phyloP scores from a whole-genome alignment of 2,329 filamentous ascomycete genomes.

The Ophiostoma piceae region DNA sequence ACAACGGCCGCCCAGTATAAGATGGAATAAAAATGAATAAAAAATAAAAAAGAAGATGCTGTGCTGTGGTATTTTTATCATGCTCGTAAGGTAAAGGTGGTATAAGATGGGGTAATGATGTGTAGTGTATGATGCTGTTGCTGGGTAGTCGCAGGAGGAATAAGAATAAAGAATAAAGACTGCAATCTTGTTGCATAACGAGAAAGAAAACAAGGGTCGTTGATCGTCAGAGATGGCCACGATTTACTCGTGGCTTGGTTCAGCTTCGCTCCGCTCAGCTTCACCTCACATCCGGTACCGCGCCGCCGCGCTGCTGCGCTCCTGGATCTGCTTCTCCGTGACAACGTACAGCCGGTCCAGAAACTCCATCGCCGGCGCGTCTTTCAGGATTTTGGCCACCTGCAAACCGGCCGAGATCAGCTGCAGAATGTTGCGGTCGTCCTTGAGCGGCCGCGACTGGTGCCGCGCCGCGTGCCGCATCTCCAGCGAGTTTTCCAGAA shows the following conservation, averaged over 20 bases:
- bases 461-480: constrained; percentile 83
- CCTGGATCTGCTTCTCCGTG: constrained; percentile 73
- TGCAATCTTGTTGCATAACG: not conserved
- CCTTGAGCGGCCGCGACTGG: constrained; percentile 75
- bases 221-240: too few relatives aligned
- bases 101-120: not conserved
- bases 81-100: constrained; percentile 1
- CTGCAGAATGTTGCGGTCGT: constrained; percentile 83
- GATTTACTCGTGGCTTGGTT: too few relatives aligned
- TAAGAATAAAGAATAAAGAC: constrained; percentile 20
- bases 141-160: not conserved
- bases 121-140: constrained; percentile 13
- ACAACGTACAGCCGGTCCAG: constrained; percentile 75
- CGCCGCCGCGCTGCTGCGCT: constrained; percentile 47
- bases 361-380: constrained; percentile 76
- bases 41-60: not conserved
- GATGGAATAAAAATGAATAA: not conserved
- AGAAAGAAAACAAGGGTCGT: not conserved
- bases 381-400: constrained; percentile 81
- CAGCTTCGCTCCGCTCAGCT: not conserved
- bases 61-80: constrained; percentile 6
- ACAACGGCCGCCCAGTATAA: not conserved
- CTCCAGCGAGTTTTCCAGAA: constrained; percentile 81
- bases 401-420: constrained; percentile 82
- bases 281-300: constrained; percentile 35